Conservation (phyloP, 306 rosid genomes). For the Hippophae rhamnoides region DNA sequence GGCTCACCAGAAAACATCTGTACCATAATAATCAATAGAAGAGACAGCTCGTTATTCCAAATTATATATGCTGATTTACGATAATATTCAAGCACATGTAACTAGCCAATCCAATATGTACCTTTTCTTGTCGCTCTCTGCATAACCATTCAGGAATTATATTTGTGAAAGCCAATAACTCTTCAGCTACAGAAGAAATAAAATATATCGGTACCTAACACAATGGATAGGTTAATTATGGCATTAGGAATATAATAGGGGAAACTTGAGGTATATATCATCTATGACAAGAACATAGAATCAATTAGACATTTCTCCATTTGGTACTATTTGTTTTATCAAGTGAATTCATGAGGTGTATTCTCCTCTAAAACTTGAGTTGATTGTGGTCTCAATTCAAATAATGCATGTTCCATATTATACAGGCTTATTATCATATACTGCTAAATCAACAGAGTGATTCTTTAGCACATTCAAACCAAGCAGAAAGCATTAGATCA, state of each 20-base stretch:
- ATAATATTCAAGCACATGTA: slow-evolving; percentile 2
- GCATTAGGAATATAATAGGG: neutral
- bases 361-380: no score
- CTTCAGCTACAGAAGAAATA: slow-evolving; percentile 74
- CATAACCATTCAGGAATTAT: slow-evolving; percentile 82
- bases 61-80: neutral
- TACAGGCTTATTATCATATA: no score
- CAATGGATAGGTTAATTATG: neutral
- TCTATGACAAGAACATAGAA: no score
- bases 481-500: no score
- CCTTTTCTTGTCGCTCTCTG: slow-evolving; percentile 65
- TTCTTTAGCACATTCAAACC: no score
- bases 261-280: no score
- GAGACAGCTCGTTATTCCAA: slow-evolving; percentile 16
- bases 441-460: no score
- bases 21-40: slow-evolving; percentile 10
- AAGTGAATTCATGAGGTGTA: no score
- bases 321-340: no score
- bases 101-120: slow-evolving; percentile 14
- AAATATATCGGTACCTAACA: slow-evolving; percentile 78
- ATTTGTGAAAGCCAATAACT: slow-evolving; percentile 59
- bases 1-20: slow-evolving; percentile 78
- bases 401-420: no score
- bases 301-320: no score
- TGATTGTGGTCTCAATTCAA: no score